phyloP scores from a whole-genome alignment of 495 filamentous ascomycete species.

The Talaromyces stipitatus region DNA sequence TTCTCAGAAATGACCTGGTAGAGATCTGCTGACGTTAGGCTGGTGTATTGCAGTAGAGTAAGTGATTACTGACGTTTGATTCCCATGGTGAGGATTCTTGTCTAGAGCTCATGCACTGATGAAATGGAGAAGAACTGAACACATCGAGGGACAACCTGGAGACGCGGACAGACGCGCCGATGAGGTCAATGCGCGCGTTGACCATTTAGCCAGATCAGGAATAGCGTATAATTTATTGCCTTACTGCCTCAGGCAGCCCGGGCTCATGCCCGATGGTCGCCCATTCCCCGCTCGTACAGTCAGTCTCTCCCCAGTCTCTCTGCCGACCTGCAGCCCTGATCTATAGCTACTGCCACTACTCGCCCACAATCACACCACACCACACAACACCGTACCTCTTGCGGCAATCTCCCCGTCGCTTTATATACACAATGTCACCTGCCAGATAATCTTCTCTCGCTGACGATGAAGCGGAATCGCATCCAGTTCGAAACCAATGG shows the following conservation, averaged over 20 bases:
- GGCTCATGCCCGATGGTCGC: not conserved
- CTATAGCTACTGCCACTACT: not conserved
- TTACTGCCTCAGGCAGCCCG: not conserved
- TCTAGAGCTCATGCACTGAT: not conserved
- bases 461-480: conserved; percentile 39
- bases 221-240: conserved; percentile 12
- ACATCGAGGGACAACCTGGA: too few species aligned
- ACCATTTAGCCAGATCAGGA: conserved; percentile 22
- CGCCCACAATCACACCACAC: not conserved
- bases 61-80: conserved; percentile 59
- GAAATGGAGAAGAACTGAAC: not conserved
- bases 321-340: not conserved
- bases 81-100: conserved; percentile 56
- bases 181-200: conserved; percentile 17
- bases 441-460: not conserved
- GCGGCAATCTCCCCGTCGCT: not conserved
- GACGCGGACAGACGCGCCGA: conserved; percentile 21
- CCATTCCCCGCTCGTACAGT: not conserved
- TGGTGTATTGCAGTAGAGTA: not conserved
- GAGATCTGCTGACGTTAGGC: conserved; percentile 44
- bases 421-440: conserved; percentile 7
- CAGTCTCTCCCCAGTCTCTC: not conserved
- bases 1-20: conserved; percentile 86
- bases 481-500: conserved; percentile 38
- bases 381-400: not conserved